Evolutionary conservation across 116 monocot species (phyloP), one percentile per base, ranked within the genome.

Genomic region (Cymodocea nodosa): DNA sequence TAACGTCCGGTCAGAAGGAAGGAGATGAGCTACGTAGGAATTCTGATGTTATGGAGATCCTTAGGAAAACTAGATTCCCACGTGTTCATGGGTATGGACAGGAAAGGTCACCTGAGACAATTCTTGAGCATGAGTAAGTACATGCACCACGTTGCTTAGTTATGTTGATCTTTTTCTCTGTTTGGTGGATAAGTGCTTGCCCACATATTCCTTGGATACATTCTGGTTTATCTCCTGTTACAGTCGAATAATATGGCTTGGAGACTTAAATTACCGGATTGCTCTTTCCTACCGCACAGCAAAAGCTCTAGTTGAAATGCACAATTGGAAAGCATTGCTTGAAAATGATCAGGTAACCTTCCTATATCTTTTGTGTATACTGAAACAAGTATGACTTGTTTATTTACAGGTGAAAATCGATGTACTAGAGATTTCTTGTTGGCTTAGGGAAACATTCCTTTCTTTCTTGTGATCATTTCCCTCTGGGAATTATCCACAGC

Each of bases 181-280:
- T 4, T 59, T n/a, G 7, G 44, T 40, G 4, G 5, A 1, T 18
- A 62, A 10, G 23, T 50, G 44, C 15, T 23, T 52, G 34, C 16
- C 34, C 24, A 25, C 39, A 14, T 50, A 8, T 69, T 64, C 51
- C 23, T 35, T 60, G 51, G 18, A 35, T 57, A 37, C 30, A 30
- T 30, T 30, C 30, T 30, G 30, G 3, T 30, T 30, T 30, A 50
- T 1, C 50, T 52, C 24, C 23, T 51, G 16, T 65, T 37, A 44
- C 44, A 89, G 89, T 73, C 84, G 84, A 18, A 70, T 94, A 48
- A 77, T 94, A 65, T 84, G 89, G 83, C 84, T 94, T 58, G 94
- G 94, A 23, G 93, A 93, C 82, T 66, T 93, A 58, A 93, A 93
- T 74, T 93, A 93, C 68, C 76, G 93, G 54, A 80, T 93, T 60